Evolutionary conservation across 2,329 filamentous ascomycete genomes (phyloP), one percentile per base, ranked within the genome.

Genomic region (Periconia sp.): DNA sequence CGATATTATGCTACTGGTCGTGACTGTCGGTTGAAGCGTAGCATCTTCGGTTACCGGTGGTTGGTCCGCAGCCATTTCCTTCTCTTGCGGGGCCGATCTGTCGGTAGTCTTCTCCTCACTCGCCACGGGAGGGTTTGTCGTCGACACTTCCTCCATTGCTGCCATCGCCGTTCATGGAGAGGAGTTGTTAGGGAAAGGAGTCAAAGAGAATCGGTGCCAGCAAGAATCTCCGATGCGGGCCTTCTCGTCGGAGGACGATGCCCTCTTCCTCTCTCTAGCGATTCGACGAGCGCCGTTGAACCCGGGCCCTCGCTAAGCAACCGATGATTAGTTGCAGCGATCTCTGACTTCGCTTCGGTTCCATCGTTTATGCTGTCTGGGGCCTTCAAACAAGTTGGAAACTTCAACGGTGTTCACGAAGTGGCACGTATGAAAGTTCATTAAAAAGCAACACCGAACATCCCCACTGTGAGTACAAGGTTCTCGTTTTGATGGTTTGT

Each of bases 1-100:
- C 8, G 64, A 58, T 13, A 23, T 19, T 19, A n/a, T 35, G 10
- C 50, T 64, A 30, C 61, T 47, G 37, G 53, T 62, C 37, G 64
- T 64, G 33, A 54, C 42, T 42, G 58, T 41, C 19, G 46, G 60
- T 45, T 47, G 59, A 53, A 62, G 57, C 30, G 33, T 15, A 20
- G 55, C 53, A 8, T 47, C 17, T 13, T 37, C 33, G 33, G 33
- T 11, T 37, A 11, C 49, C 15, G 41, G 18, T n/a, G 53, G 50
- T 40, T 53, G 49, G 49, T 56, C 47, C n/a, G 49, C 45, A 44
- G 49, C 45, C 14, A 56, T 49, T 19, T 52, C 31, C 20, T 49
- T 43, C 23, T 40, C 55, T 45, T 41, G 48, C 33, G 51, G 52
- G 45, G 43, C 49, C 20, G 37, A 35, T 35, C 46, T 41, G 6